Conservation (phyloP, 805 yeast species). For the Phaffomyces thermotolerans region DNA sequence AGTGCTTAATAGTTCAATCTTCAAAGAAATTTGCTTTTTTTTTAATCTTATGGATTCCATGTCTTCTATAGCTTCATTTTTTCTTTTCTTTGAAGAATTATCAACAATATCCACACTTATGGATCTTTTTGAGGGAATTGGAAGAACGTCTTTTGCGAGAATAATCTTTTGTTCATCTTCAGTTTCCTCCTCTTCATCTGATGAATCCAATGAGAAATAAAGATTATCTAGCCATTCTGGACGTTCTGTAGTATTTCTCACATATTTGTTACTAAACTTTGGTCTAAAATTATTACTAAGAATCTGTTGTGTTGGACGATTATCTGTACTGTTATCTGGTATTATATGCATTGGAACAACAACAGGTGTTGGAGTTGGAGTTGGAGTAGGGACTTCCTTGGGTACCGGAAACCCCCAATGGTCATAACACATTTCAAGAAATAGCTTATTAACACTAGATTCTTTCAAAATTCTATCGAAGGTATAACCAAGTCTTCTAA, state of each 20-base stretch:
- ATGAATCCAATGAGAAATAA: slow-evolving; percentile 18
- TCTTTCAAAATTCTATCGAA: slow-evolving; percentile 15
- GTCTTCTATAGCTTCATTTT: neutral
- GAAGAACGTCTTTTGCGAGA: neutral
- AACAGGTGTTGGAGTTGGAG: neutral
- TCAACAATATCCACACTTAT: neutral
- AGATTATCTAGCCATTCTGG: slow-evolving; percentile 22
- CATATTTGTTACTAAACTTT: slow-evolving; percentile 11
- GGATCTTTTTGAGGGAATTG: neutral
- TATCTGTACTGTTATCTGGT: neutral
- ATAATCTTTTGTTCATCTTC: neutral
- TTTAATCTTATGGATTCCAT: slow-evolving; percentile 1
- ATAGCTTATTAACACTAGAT: slow-evolving; percentile 15
- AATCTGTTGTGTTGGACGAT: neutral
- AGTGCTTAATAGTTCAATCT: slow-evolving; percentile 1
- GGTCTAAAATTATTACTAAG: slow-evolving; percentile 3
- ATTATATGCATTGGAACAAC: neutral
- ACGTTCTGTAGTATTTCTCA: slow-evolving; percentile 7
- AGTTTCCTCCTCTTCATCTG: slow-evolving; percentile 12
- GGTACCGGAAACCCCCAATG: slow-evolving; percentile 16
- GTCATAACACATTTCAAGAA: slow-evolving; percentile 13
- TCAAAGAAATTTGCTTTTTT: slow-evolving; percentile 3
- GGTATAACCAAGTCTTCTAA: slow-evolving; percentile 19
- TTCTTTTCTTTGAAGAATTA: slow-evolving; percentile 6
- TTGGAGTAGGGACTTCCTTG: neutral